Base-by-base conservation (phyloP, 345 rosid species). In the Populus alba region DNA sequence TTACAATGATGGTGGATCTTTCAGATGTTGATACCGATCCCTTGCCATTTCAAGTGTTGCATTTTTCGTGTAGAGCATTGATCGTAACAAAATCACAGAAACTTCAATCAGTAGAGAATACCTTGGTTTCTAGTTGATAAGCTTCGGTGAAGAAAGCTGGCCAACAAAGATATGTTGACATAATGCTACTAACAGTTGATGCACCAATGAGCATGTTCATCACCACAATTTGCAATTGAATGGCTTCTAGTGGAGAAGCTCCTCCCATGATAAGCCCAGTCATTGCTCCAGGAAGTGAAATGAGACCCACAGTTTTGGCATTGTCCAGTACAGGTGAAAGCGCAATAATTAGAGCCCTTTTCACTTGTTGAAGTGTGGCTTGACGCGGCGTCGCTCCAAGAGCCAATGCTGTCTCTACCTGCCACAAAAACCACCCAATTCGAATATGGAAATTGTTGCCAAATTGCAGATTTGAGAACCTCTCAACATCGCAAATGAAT, bases 201-300 rank as follows among this genome's bases (percentile, higher is more conserved):
- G 99, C 94, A 10, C 95, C 95, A 0, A 95, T 80, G 23, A 95
- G 81, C 98, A 93, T 95, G 84, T 93, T 93, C 99, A 92, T 95
- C 1, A 95, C 99, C 45, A 93, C 92, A n/a, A 95, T 95, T 88
- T 95, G 98, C 18, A 93, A 88, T 70, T 95, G 99, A 76, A 95
- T 93, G 9, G 98, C 98, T 76, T 93, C 97, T 1, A 91, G 75
- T 1, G 98, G 97, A 6, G 98, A 92, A 9, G 99, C 94, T 65
- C 99, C 99, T 9, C 98, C 99, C 99, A 95, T 93, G 75, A 95
- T 95, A 75, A 95, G 89, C 23, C 97, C 94, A 1, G 98, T 95
- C 98, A 93, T 95, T 0, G 99, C 97, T 0, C 98, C 97, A 0
- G 99, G 99, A 43, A 93, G 84, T 0, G 97, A 92, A 29, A 93